Conservation (phyloP, 345 rosid genomes). For the Brassica napus region DNA sequence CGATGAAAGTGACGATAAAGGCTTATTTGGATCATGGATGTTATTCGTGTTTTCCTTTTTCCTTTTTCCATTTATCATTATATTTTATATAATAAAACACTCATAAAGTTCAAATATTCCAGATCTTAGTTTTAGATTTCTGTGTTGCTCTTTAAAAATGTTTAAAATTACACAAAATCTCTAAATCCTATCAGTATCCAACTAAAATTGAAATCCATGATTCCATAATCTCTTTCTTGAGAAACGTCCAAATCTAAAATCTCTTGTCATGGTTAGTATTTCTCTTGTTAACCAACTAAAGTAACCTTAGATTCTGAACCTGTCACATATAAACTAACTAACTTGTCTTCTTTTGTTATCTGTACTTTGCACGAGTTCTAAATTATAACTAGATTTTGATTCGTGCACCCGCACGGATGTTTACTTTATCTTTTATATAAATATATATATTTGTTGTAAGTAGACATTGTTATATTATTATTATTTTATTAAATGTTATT, state of each 20-base stretch:
- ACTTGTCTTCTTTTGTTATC: neutral
- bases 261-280: neutral
- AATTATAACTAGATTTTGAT: too few species aligned
- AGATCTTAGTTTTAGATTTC: neutral
- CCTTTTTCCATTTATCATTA: neutral
- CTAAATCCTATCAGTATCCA: neutral
- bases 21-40: neutral
- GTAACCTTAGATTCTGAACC: neutral
- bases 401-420: too few species aligned
- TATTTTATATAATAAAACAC: neutral
- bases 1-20: neutral
- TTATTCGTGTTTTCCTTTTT: neutral
- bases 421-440: too few species aligned
- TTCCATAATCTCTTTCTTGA: neutral
- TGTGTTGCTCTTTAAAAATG: neutral
- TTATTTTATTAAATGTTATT: too few species aligned
- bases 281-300: neutral
- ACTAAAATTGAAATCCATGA: neutral
- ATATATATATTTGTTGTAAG: too few species aligned
- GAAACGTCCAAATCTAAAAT: neutral
- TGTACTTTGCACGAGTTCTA: neutral
- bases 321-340: neutral
- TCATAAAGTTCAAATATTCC: neutral
- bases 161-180: neutral
- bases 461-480: too few species aligned